Base-by-base conservation (phyloP, 352 stramenopile species). In the Phytophthora foliorum region DNA sequence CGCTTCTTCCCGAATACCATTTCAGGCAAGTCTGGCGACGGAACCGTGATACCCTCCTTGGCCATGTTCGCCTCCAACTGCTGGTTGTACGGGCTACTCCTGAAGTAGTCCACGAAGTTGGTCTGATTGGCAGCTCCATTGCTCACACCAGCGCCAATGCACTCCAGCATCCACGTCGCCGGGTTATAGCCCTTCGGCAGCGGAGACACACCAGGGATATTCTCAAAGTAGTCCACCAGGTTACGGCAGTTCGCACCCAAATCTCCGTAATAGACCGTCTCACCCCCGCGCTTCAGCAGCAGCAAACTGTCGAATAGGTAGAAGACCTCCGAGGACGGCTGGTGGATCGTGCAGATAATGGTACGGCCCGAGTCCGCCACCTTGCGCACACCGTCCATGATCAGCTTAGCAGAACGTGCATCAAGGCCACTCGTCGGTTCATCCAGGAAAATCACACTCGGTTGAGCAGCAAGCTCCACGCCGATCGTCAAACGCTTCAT, bases 281-380 rank as follows among this genome's bases (percentile, higher is more conserved):
- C 11, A 4, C 78, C 75, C 24, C 76, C 75, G 16, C 56, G 51
- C 41, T 83, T 48, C 19, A 96, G 68, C 6, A 96, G 63, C 44
- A 94, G 77, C 10, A 94, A 27, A 45, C 78, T 74, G 69, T 96
- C 86, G 69, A 95, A 93, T 29, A 83, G 78, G 16, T 82, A 80
- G 27, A 96, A 95, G 1, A 96, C 80, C 42, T 94, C 80, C 7
- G 77, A 78, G 9, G 77, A 81, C 10, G 91, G 91, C 69, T 97
- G 91, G 69, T 97, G 90, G 67, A 97, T 97, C 22, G 88, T 95
- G 25, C 91, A 94, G 0, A 95, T 68, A 14, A 97, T 51, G 6
- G 52, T 59, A 27, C 53, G 38, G 10, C 53, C 53, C 2, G 34
- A 49, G 14, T 58, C 36, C 0, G 51, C 51, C 21, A 58, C 51